Evolutionary conservation across 2,329 filamentous ascomycete genomes (phyloP).

Genomic region (Talaromyces sp.): DNA sequence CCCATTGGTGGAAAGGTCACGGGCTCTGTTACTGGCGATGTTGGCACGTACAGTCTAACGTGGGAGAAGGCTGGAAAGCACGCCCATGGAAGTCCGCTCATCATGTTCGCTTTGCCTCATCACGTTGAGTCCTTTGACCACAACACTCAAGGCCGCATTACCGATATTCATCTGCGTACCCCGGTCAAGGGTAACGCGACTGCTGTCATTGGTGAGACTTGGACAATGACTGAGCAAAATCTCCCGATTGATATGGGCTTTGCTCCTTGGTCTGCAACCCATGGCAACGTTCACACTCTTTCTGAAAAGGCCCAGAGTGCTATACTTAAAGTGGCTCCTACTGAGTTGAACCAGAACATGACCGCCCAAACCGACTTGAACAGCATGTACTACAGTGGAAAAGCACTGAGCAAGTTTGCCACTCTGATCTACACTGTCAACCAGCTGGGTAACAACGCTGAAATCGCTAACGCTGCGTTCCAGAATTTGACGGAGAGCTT

Average conservation of each 20-base stretch:
- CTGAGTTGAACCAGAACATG: constrained; percentile 78
- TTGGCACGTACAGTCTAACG: constrained; percentile 71
- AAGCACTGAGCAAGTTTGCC: constrained; percentile 78
- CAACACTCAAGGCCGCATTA: constrained; percentile 53
- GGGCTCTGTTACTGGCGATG: constrained; percentile 59
- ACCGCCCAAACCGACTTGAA: constrained; percentile 71
- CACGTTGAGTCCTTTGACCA: constrained; percentile 75
- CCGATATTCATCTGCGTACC: constrained; percentile 67
- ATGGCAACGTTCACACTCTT: constrained; percentile 42
- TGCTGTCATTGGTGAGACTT: constrained; percentile 70
- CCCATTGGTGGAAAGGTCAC: constrained; percentile 65
- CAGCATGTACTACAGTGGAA: constrained; percentile 93
- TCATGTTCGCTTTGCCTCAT: constrained; percentile 89
- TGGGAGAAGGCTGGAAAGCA: constrained; percentile 72
- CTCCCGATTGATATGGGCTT: constrained; percentile 77
- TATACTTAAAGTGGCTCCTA: constrained; percentile 65
- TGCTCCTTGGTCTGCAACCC: constrained; percentile 69
- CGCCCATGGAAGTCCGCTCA: constrained; percentile 57
- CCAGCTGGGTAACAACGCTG: constrained; percentile 63
- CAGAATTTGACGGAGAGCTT: constrained; percentile 68
- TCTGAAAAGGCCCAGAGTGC: constrained; percentile 56
- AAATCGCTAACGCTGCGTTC: constrained; percentile 61
- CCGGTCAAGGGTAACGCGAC: constrained; percentile 83
- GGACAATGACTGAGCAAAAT: constrained; percentile 75
- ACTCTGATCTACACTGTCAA: constrained; percentile 66